Base-by-base conservation (phyloP, 139 green algal genomes). In the Volvox reticuliferus region DNA sequence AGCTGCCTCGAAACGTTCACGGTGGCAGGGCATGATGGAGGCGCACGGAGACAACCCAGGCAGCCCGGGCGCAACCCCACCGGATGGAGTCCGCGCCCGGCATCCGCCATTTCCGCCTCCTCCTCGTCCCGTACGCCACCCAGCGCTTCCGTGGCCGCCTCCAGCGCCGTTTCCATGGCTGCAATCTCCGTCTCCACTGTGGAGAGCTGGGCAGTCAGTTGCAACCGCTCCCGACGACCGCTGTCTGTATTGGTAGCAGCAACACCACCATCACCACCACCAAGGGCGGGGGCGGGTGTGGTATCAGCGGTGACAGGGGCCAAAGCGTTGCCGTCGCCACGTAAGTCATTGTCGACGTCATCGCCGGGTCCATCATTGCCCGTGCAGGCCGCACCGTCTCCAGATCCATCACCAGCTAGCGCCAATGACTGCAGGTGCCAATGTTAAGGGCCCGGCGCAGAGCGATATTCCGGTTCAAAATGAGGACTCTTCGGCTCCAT, bases 141-240 rank as follows among this genome's bases (percentile, higher is more conserved):
- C 33, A 36, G 21, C 18, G 13, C 85, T 12, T 68, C 85, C 14
- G 44, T 55, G 44, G 44, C 44, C 20, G 35, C 44, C 44, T 62
- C 71, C 85, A 89, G 71, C 5, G 85, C 85, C 28, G 20, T 55
- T 32, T 82, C 30, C 37, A 89, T 73, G n/a, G 85, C n/a, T 0
- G 21, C 28, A 3, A 89, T 82, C 71, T 89, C 85, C 19, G 32
- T n/a, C 28, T 73, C 16, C n/a, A 89, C 85, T 12, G 71, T 62
- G 16, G 16, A 30, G 17, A 89, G 71, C 85, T 84, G 1, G 76
- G 71, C 71, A 6, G 71, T 19, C 26, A 3, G 2, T 30, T 36
- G 71, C 20, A 2, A 2, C 28, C 61, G 80, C 80, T 24, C 55
- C 28, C 80, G 80, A 26, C 30, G 19, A 14, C 62, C 61, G 30